Percentiles rank a stretch among this genome's conserved stretches.
These are phyloP conservation scores for Choanephora cucurbitarum DNA, from an alignment of 371 early-diverging fungal species.

Conservation along the genomic window DNA sequence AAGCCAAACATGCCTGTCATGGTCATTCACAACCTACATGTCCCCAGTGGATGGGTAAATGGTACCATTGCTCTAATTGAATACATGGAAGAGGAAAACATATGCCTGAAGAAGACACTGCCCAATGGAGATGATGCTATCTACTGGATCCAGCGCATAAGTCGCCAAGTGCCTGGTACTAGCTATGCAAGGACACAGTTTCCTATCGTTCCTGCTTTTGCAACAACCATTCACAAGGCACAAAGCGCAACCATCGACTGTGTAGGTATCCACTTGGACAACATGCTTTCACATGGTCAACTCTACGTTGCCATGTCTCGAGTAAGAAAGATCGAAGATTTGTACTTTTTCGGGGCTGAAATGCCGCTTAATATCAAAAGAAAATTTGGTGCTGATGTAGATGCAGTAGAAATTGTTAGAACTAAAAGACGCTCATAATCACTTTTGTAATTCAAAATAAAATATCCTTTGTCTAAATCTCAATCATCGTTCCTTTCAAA, in stretches of 20 bases:
- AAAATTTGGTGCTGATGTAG: not conserved
- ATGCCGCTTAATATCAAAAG: not conserved
- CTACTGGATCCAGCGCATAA: constrained; percentile 8
- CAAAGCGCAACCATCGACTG: constrained; percentile 4
- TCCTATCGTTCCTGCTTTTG: not conserved
- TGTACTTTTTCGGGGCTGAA: constrained; percentile 3
- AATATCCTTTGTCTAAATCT: too few relatives aligned
- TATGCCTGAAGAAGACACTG: constrained; percentile 4
- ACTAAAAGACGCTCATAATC: not conserved
- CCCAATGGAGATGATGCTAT: not conserved
- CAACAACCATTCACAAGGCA: not conserved
- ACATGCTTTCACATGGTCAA: constrained; percentile 4
- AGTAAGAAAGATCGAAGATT: constrained; percentile 2
- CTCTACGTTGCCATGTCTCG: constrained; percentile 7
- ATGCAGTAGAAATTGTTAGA: not conserved
- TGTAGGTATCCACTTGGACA: too few relatives aligned
- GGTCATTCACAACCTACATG: constrained; percentile 5
- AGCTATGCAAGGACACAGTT: constrained; percentile 4
- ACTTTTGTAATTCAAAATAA: too few relatives aligned
- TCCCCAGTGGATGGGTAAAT: constrained; percentile 4
- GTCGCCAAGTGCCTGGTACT: not conserved
- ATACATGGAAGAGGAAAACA: constrained; percentile 7
- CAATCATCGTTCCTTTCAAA: too few relatives aligned
- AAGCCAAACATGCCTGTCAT: constrained; percentile 1
- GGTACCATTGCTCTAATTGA: not conserved